Percentiles rank a stretch among this genome's conserved stretches.
Evolutionary conservation across 345 rosid species (phyloP).

Genomic region (Durio zibethinus): DNA sequence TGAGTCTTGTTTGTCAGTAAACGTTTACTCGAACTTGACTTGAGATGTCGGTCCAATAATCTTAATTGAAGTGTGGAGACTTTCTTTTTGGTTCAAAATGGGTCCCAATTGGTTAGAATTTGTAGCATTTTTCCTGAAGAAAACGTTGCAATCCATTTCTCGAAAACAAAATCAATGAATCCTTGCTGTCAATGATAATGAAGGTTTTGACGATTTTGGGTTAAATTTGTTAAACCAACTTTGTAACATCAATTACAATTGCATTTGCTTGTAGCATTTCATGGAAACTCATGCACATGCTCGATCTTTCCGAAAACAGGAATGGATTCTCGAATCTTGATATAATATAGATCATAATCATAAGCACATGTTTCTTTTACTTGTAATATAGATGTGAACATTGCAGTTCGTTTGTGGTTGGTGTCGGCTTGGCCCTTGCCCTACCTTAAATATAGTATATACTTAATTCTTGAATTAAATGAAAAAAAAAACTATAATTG

Average conservation of each 20-base stretch:
- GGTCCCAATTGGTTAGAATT: neutral
- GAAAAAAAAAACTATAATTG: neutral
- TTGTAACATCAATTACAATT: neutral
- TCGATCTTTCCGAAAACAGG: neutral
- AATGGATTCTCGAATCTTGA: neutral
- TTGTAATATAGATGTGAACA: neutral
- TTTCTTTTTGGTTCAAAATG: neutral
- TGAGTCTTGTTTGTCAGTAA: neutral
- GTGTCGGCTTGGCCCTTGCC: neutral
- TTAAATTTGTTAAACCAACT: neutral
- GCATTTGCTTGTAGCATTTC: neutral
- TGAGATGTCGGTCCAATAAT: neutral
- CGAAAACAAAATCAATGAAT: neutral
- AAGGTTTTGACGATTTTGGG: neutral
- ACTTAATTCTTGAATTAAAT: too few species aligned
- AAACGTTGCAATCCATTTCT: neutral
- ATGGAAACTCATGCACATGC: neutral
- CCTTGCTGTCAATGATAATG: neutral
- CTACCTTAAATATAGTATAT: too few species aligned
- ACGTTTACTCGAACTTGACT: neutral
- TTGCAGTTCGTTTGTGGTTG: neutral
- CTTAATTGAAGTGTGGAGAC: neutral
- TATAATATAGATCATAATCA: too few species aligned
- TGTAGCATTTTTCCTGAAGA: neutral
- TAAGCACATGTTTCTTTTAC: too few species aligned